Conservation (phyloP, 331 rosid species). For the Malus hybrid region DNA sequence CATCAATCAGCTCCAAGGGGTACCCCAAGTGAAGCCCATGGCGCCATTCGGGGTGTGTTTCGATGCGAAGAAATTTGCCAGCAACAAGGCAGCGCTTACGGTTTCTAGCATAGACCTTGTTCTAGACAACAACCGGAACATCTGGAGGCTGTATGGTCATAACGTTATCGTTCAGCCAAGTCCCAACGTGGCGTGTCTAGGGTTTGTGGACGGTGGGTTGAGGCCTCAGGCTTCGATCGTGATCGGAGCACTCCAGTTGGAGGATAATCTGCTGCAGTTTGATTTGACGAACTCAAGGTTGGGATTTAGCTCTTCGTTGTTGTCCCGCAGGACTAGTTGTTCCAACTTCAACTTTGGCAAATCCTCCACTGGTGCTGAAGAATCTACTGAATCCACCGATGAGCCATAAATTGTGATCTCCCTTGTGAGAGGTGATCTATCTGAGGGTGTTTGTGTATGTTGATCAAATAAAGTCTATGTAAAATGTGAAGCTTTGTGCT, state of each 20-base stretch:
- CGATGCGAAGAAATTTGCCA: conserved; percentile 7
- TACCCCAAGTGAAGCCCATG: conserved; percentile 19
- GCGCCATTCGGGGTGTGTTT: conserved; percentile 43
- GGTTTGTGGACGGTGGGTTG: conserved; percentile 36
- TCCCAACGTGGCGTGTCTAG: conserved; percentile 42
- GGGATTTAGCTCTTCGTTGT: conserved; percentile 33
- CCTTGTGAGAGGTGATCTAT: background rate
- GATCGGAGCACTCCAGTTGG: conserved; percentile 38
- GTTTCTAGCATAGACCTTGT: conserved; percentile 35
- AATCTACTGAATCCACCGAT: background rate
- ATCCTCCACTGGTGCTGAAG: background rate
- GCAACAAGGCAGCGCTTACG: background rate
- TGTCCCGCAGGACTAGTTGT: conserved; percentile 24
- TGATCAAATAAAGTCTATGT: background rate
- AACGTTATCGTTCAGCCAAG: conserved; percentile 26
- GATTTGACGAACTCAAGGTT: conserved; percentile 34
- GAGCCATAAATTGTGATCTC: background rate
- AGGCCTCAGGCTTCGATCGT: conserved; percentile 22
- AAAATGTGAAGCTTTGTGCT: background rate
- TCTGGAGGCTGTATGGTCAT: conserved; percentile 38
- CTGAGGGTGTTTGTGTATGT: background rate
- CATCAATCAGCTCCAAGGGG: background rate
- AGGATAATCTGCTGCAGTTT: conserved; percentile 30
- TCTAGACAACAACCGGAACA: conserved; percentile 8
- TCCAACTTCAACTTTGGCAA: conserved; percentile 19